Conservation (phyloP, 2,329 filamentous ascomycete genomes). For the Stachybotrys elegans region DNA sequence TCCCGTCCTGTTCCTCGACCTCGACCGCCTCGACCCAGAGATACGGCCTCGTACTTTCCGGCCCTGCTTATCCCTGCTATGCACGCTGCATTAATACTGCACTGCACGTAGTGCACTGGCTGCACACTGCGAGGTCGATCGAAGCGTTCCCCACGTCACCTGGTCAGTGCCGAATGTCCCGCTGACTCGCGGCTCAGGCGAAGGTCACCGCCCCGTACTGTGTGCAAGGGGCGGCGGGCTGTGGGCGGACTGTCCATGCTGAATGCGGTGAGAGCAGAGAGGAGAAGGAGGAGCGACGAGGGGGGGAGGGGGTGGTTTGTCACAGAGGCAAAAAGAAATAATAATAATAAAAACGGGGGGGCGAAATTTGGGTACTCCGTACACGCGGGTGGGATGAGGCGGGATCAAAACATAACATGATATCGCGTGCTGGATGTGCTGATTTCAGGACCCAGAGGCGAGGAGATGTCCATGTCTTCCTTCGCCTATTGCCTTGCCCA, state of each 20-base stretch:
- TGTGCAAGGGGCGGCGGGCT: constrained; percentile 16
- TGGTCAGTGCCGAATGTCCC: constrained; percentile 23
- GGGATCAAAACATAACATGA: background rate
- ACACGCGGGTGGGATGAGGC: too few relatives aligned
- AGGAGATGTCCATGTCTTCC: too few relatives aligned
- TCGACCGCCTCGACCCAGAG: too few relatives aligned
- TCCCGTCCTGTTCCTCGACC: too few relatives aligned
- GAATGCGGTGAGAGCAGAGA: background rate
- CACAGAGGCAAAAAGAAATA: too few relatives aligned
- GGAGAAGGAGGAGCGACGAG: background rate
- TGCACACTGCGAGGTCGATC: constrained; percentile 22
- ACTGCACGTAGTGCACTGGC: too few relatives aligned
- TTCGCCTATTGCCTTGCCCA: too few relatives aligned
- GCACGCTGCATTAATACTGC: too few relatives aligned
- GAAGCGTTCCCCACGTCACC: constrained; percentile 22
- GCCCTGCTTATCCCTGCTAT: too few relatives aligned
- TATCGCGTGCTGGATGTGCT: background rate
- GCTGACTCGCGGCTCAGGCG: constrained; percentile 24
- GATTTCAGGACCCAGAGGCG: background rate
- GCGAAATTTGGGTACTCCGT: too few relatives aligned
- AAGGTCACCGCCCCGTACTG: constrained; percentile 16
- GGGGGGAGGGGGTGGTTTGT: background rate
- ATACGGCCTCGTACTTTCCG: too few relatives aligned
- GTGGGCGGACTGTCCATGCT: background rate
- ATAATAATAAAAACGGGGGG: background rate